Evolutionary conservation across 2,329 filamentous ascomycete species (phyloP), one percentile per base, ranked within the genome.

Genomic region (Madurella mycetomatis): DNA sequence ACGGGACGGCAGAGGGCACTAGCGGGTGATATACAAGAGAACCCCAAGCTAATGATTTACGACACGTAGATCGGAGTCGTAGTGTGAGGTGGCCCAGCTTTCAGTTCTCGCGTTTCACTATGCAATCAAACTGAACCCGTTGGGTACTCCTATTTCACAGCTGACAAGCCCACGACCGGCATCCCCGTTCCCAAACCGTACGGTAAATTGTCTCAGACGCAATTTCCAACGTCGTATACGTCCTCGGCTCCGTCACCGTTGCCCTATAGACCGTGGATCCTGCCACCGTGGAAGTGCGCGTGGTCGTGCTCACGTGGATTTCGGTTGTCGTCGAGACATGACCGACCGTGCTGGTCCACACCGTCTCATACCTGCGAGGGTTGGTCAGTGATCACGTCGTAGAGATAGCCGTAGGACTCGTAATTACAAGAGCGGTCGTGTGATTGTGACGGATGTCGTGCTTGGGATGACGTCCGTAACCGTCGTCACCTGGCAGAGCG

Each of bases 401-500:
- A 25, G 7, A 25, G 25, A 25, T 7, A 25, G 7, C 25, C 7
- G 25, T 25, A 25, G 25, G 25, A 25, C 25, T 3, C 25, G 4
- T 25, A 25, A 25, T 4, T 25, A 25, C 25, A 25, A 25, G 25
- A 25, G 25, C 4, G 3, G 4, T 7, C 18, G 18, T 8, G 46
- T 53, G 1, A n/a, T 15, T 13, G 51, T 53, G 44, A 45, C 16
- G 32, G 31, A 39, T 9, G 51, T 53, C 17, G 46, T 49, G 51
- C 46, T 45, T 4, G 51, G 51, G 46, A 53, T 53, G 34, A n/a
- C 45, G 46, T 34, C 1, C 1, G 51, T 53, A n/a, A 53, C 40
- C 18, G 51, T 53, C n/a, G 41, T 49, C 13, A 41, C 34, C 25
- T 53, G 39, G 46, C 51, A 53, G 41, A 32, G 2, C 9, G 46